Conservation (phyloP, 208 protist species). For the Kentomonas sorsogonicus region DNA sequence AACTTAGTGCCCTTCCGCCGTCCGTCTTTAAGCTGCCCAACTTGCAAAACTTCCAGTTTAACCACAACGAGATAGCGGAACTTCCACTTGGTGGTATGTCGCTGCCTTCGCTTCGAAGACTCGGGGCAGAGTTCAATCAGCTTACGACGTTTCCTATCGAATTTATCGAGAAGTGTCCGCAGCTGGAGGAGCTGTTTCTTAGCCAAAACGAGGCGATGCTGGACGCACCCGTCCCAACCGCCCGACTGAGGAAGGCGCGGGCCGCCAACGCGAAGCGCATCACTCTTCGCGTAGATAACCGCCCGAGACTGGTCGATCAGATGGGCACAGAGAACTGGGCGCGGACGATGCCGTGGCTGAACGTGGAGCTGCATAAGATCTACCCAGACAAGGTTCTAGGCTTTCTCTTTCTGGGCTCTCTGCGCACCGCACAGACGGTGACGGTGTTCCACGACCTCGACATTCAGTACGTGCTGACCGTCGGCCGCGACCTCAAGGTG, state of each 20-base stretch:
- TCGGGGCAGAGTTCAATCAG: constrained; percentile 71
- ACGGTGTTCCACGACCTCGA: constrained; percentile 77
- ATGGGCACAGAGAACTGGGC: constrained; percentile 48
- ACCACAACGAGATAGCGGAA: constrained; percentile 54
- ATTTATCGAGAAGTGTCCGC: constrained; percentile 50
- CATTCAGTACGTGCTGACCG: constrained; percentile 78
- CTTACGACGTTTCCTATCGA: constrained; percentile 53
- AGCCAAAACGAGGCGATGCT: constrained; percentile 68
- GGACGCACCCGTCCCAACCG: constrained; percentile 34
- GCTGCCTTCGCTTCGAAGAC: constrained; percentile 38
- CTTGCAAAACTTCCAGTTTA: constrained; percentile 61
- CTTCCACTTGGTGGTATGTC: constrained; percentile 18
- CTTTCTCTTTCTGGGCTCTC: constrained; percentile 77
- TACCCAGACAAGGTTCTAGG: constrained; percentile 87
- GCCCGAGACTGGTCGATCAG: constrained; percentile 58
- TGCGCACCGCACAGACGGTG: constrained; percentile 77
- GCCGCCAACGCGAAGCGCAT: constrained; percentile 20
- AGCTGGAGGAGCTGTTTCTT: constrained; percentile 51
- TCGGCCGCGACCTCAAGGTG: constrained; percentile 61
- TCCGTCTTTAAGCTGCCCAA: constrained; percentile 55
- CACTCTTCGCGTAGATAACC: constrained; percentile 64
- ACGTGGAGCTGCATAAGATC: constrained; percentile 78
- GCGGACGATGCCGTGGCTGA: constrained; percentile 45
- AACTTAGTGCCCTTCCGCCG: constrained; percentile 40
- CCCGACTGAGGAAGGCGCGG: constrained; percentile 17